Evolutionary conservation across 306 rosid species (phyloP).

Genomic region (Geum urbanum): DNA sequence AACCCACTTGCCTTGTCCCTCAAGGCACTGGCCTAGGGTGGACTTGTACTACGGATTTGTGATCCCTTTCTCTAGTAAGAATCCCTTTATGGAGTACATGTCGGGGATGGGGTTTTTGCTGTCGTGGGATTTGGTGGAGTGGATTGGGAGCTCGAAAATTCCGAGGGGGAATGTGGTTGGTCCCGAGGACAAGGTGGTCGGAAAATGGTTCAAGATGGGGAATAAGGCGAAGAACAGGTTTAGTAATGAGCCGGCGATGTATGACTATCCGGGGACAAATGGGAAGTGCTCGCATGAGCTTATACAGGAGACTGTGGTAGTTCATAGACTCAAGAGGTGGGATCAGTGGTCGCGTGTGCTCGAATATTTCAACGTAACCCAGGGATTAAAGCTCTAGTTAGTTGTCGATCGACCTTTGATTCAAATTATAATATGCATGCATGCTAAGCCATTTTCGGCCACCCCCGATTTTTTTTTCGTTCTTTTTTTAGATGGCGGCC

Average conservation of each 20-base stretch:
- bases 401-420: too few species aligned
- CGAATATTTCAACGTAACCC: conserved; percentile 30
- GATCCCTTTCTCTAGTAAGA: conserved; percentile 25
- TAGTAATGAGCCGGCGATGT: conserved; percentile 29
- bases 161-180: conserved; percentile 10
- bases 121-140: conserved; percentile 38
- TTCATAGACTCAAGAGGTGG: conserved; percentile 34
- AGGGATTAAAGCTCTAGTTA: neutral
- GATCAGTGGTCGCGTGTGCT: conserved; percentile 31
- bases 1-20: conserved; percentile 23
- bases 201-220: conserved; percentile 33
- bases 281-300: conserved; percentile 31
- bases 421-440: too few species aligned
- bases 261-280: conserved; percentile 30
- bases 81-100: conserved; percentile 27
- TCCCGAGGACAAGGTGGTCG: conserved; percentile 32
- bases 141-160: conserved; percentile 26
- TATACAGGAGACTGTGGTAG: conserved; percentile 22
- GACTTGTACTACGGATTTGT: conserved; percentile 32
- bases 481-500: too few species aligned
- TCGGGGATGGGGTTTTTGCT: conserved; percentile 37
- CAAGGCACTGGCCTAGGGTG: conserved; percentile 28
- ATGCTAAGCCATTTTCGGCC: too few species aligned
- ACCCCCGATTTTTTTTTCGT: too few species aligned
- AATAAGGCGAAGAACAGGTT: conserved; percentile 23